Conservation (phyloP, 495 filamentous ascomycete species). For the Elaphomyces granulatus region DNA sequence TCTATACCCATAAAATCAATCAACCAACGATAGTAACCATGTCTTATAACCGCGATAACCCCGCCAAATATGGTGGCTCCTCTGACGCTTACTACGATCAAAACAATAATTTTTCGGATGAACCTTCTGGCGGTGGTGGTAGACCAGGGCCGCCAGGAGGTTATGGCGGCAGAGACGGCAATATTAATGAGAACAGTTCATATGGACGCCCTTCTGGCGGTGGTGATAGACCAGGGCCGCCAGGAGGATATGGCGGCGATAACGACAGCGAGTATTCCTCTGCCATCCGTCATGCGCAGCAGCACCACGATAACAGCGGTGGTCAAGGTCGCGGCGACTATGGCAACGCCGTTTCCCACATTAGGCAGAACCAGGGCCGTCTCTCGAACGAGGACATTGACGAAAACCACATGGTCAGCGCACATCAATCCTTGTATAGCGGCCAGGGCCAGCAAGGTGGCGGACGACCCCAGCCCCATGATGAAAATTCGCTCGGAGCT, state of each 20-base stretch:
- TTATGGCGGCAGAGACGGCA: background rate
- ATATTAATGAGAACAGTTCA: background rate
- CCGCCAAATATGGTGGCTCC: background rate
- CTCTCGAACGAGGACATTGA: constrained; percentile 28
- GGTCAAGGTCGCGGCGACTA: constrained; percentile 2
- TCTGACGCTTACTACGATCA: background rate
- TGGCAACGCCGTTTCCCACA: constrained; percentile 4
- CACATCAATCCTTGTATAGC: constrained; percentile 44
- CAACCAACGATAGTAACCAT: too few species aligned
- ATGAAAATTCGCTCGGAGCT: constrained; percentile 34
- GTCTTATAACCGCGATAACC: too few species aligned
- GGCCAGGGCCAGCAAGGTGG: constrained; percentile 14
- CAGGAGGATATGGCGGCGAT: background rate
- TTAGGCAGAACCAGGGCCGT: constrained; percentile 4
- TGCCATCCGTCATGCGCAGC: background rate
- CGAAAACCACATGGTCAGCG: constrained; percentile 38
- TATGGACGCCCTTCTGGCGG: background rate
- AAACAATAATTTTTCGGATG: background rate
- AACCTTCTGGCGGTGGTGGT: background rate
- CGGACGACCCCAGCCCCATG: constrained; percentile 14
- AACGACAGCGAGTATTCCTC: background rate
- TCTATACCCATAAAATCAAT: too few species aligned
- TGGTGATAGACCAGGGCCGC: background rate
- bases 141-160: background rate
- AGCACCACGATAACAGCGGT: background rate